Evolutionary conservation across 2,329 filamentous ascomycete genomes (phyloP), one percentile per base, ranked within the genome.

Genomic region (Celoporthe dispersa): DNA sequence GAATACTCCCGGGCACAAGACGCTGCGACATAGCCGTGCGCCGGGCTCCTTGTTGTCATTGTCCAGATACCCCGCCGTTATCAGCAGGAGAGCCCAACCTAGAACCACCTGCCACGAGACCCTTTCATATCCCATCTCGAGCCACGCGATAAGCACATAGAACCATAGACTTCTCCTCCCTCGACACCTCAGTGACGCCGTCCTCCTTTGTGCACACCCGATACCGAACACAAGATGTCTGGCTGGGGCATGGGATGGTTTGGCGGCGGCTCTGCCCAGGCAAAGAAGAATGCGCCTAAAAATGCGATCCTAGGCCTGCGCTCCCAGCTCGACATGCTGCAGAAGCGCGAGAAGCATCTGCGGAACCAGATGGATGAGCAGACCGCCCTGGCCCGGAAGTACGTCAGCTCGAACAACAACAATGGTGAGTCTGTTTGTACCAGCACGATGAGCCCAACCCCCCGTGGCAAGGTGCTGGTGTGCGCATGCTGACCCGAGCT

Each of bases 291-390:
- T 84, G 92, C 90, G 71, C 94, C 96, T 70, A 99, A 99, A 88
- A 96, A 97, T 85, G 96, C 96, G 75, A 99, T 99, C 77, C 86
- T 99, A 69, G 89, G 88, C 71, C 85, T 99, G 78, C 90, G 96
- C 76, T 88, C 91, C 78, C 95, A 98, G 84, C 87, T 98, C 60
- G 95, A 98, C 76, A 98, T 98, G 94, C 87, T 99, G 79, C 94
- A 97, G 84, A 99, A 99, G 87, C 88, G 95, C 71, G 94, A 98
- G 85, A 92, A 89, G 81, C 94, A 98, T 79, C 83, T 98, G 72
- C 92, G 96, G 81, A 92, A 88, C 73, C 94, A 97, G 84, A 97
- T 98, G 85, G 91, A 94, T 35, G 94, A 98, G 81, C 94, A 98
- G 81, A 94, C 97, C 77, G 87, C 87, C 51, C 88, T 97, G 74